phyloP scores from a whole-genome alignment of 2,329 filamentous ascomycete species.

The Alternaria triticimaculans region DNA sequence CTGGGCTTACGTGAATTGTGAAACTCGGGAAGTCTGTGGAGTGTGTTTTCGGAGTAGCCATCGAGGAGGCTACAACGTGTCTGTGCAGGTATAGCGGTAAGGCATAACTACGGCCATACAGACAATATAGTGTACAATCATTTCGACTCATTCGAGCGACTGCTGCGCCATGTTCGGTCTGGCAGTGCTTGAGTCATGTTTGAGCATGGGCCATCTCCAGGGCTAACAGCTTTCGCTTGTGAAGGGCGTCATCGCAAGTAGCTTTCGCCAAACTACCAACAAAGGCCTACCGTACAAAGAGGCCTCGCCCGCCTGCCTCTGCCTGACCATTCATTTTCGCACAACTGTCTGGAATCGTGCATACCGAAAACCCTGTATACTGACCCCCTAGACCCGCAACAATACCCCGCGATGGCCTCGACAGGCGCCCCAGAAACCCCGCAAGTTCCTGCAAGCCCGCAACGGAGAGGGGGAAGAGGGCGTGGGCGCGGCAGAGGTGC shows the following conservation, averaged over 20 bases:
- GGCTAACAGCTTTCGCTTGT: constrained; percentile 29
- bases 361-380: background rate
- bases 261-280: constrained; percentile 24
- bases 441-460: constrained; percentile 34
- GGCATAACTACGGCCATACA: background rate
- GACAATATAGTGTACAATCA: constrained; percentile 8
- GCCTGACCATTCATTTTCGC: background rate
- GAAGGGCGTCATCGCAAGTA: constrained; percentile 30
- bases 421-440: constrained; percentile 30
- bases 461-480: constrained; percentile 38
- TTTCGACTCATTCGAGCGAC: constrained; percentile 32
- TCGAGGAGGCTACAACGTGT: background rate
- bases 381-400: constrained; percentile 2
- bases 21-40: background rate
- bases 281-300: constrained; percentile 23
- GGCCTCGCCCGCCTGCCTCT: constrained; percentile 22
- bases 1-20: constrained; percentile 56
- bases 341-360: background rate
- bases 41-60: background rate
- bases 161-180: constrained; percentile 11
- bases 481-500: constrained; percentile 41
- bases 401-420: constrained; percentile 44
- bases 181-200: constrained; percentile 18
- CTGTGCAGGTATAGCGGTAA: background rate
- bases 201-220: constrained; percentile 12